Conservation (phyloP, 1,284 basidiomycete species). For the Cryptococcus sp. region DNA sequence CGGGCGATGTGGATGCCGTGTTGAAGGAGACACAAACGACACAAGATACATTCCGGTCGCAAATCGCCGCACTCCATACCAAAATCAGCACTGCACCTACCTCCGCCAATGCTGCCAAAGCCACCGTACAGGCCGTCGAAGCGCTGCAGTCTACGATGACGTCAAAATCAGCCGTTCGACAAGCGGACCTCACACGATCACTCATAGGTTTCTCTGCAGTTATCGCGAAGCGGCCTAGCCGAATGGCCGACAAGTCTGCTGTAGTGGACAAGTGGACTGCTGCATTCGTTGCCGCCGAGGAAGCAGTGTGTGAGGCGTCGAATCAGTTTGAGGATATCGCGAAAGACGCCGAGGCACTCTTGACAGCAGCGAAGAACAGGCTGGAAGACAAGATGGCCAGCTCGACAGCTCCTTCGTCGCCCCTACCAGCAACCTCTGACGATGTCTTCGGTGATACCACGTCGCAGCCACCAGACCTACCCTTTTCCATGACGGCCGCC, state of each 20-base stretch:
- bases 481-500: neutral
- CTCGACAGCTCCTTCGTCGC: neutral
- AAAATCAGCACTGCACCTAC: neutral
- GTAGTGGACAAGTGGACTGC: neutral
- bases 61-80: neutral
- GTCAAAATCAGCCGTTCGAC: neutral
- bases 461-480: neutral
- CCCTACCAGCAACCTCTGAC: neutral
- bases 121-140: neutral
- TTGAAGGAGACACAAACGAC: neutral
- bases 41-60: neutral
- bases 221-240: neutral
- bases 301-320: constrained; percentile 1
- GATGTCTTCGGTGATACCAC: constrained; percentile 1
- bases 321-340: constrained; percentile 15
- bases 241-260: neutral
- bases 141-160: neutral
- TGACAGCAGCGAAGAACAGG: neutral
- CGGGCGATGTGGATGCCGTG: constrained; percentile 1
- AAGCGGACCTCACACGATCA: neutral
- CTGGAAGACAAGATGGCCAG: neutral
- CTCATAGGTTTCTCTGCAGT: neutral
- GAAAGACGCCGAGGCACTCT: neutral
- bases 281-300: constrained; percentile 1
- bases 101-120: neutral